A percentile compares a stretch with the other conserved stretches of the same genome.
phyloP scores from a whole-genome alignment of 1,284 basidiomycete species.

The Pholiota adiposa region DNA sequence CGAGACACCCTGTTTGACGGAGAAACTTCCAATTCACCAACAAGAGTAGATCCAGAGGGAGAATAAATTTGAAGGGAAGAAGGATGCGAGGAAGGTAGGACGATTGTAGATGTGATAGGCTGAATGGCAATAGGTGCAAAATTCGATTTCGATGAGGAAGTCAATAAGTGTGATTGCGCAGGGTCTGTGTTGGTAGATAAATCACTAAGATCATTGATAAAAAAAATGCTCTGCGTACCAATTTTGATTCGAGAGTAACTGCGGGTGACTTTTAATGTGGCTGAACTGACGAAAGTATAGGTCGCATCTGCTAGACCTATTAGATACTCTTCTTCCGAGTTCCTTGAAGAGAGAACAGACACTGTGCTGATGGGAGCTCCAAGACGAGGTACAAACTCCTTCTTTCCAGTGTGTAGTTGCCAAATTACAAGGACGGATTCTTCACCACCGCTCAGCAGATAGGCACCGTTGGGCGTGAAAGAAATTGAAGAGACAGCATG shows the following conservation, averaged over 20 bases:
- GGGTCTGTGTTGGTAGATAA: conserved; percentile 43
- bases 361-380: conserved; percentile 86
- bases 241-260: conserved; percentile 82
- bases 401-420: conserved; percentile 86
- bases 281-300: conserved; percentile 78
- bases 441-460: conserved; percentile 94
- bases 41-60: conserved; percentile 68
- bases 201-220: neutral
- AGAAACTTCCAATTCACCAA: conserved; percentile 91
- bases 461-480: conserved; percentile 92
- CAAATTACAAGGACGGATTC: conserved; percentile 96
- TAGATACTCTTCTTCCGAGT: conserved; percentile 84
- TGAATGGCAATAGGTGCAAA: conserved; percentile 75
- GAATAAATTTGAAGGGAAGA: conserved; percentile 94
- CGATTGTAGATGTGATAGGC: conserved; percentile 69
- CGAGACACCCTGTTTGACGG: conserved; percentile 93
- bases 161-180: conserved; percentile 40
- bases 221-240: conserved; percentile 48
- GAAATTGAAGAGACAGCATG: conserved; percentile 90
- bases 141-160: conserved; percentile 43
- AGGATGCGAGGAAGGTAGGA: conserved; percentile 93
- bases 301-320: conserved; percentile 85
- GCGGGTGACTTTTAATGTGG: conserved; percentile 73
- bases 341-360: conserved; percentile 50
- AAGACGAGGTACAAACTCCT: conserved; percentile 91